Evolutionary conservation across 192 early-diverging fungal species (phyloP).

Genomic region (Phycomyces blakesleeanus): DNA sequence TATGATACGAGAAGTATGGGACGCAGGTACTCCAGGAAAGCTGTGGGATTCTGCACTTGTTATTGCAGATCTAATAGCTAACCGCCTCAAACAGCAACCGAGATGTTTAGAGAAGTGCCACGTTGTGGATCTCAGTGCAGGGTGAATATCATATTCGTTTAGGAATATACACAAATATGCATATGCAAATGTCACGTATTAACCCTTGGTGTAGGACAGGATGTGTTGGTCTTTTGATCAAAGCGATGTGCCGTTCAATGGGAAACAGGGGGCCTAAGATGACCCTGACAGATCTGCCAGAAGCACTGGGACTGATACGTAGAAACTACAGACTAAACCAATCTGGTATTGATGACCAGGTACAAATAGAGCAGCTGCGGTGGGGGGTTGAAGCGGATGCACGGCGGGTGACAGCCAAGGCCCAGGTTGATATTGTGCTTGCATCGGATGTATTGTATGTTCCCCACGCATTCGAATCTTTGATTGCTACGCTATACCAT

Average conservation of each 20-base stretch:
- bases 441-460: conserved; percentile 49
- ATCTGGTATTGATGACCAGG: neutral
- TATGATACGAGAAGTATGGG: conserved; percentile 30
- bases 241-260: neutral
- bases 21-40: conserved; percentile 40
- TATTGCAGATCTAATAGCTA: conserved; percentile 29
- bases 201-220: conserved; percentile 8
- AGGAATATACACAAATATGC: neutral
- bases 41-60: conserved; percentile 48
- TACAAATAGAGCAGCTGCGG: conserved; percentile 13
- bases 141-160: conserved; percentile 19
- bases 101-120: conserved; percentile 25
- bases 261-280: neutral
- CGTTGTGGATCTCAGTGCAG: conserved; percentile 45
- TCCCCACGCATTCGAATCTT: conserved; percentile 3
- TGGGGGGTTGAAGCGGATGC: conserved; percentile 7
- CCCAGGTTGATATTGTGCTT: conserved; percentile 34
- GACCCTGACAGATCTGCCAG: conserved; percentile 37
- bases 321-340: conserved; percentile 31
- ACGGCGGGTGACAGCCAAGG: neutral
- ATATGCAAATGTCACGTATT: conserved; percentile 5
- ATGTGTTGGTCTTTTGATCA: conserved; percentile 11
- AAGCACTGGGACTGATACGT: conserved; percentile 33
- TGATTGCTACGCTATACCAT: conserved; percentile 32
- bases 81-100: conserved; percentile 1